Percentiles rank a stretch among this genome's conserved stretches.
These are phyloP conservation scores for Boletus pseudo-olivaceus DNA, from an alignment of 768 basidiomycete species.

Conservation along the genomic window DNA sequence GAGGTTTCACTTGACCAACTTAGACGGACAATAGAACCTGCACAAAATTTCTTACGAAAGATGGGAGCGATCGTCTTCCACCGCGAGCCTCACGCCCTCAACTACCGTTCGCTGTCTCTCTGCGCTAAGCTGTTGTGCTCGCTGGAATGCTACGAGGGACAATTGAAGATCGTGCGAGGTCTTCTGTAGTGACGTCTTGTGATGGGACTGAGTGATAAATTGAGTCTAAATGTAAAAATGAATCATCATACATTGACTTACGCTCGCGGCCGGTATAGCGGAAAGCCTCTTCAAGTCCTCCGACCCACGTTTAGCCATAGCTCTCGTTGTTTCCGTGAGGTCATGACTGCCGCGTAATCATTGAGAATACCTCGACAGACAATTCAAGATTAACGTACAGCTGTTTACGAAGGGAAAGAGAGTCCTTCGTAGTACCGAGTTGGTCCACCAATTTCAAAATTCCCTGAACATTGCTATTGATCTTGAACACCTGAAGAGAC, in stretches of 20 bases:
- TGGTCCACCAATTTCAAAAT: conserved; percentile 96
- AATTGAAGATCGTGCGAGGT: conserved; percentile 90
- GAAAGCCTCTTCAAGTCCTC: conserved; percentile 91
- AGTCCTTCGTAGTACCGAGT: conserved; percentile 82
- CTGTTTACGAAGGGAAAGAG: conserved; percentile 71
- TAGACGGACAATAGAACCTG: neutral
- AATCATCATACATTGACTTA: conserved; percentile 31
- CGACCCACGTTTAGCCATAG: conserved; percentile 91
- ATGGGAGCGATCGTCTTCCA: conserved; percentile 65
- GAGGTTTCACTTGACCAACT: conserved; percentile 31
- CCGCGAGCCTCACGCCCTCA: conserved; percentile 76
- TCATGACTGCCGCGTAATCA: conserved; percentile 63
- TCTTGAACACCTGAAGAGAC: conserved; percentile 96
- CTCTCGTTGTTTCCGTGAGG: conserved; percentile 89
- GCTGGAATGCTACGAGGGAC: conserved; percentile 88
- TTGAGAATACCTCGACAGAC: conserved; percentile 2
- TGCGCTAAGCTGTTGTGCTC: conserved; percentile 84
- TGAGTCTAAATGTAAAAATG: neutral
- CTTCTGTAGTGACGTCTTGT: conserved; percentile 85
- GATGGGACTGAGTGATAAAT: conserved; percentile 51
- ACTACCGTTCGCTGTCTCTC: conserved; percentile 89
- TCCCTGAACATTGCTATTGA: conserved; percentile 95
- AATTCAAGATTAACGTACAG: conserved; percentile 52
- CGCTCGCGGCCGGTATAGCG: conserved; percentile 57
- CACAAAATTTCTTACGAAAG: conserved; percentile 13